Base-by-base conservation (phyloP, 1,284 basidiomycete genomes). In the Sparassis latifolia region DNA sequence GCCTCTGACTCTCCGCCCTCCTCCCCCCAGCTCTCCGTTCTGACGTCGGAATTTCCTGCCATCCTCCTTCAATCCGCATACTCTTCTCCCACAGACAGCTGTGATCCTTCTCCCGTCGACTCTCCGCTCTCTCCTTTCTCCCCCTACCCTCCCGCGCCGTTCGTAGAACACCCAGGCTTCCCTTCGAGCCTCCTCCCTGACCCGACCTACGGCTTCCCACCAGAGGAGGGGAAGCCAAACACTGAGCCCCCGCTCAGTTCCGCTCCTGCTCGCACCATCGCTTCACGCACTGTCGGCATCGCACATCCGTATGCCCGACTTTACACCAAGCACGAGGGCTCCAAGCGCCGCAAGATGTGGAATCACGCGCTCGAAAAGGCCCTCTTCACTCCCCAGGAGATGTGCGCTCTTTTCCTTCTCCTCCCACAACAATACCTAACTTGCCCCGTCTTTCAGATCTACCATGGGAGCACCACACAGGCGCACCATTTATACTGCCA, bases 361-460 rank as follows among this genome's bases (percentile, higher is more conserved):
- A 84, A 82, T 46, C 85, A 86, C 55, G 77, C 79, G 1, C 74
- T 86, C 51, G 86, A 89, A 65, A 86, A 86, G 60, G 71, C 71
- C 10, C 67, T 89, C 29, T 89, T 89, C 65, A 75, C 69, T 2
- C 75, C 82, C 0, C 75, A 79, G 47, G 85, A 88, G 63, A 63
- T 88, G 83, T 84, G 58, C 47, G 75, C 69, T 28, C 27, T 27
- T 37, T 42, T 20, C 37, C 9, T 7, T 12, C 30, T 20, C 41
- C 33, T 30, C 30, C 40, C 33, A 31, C 28, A 20, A 38, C 39
- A 41, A 49, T 39, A 44, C 41, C 10, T 42, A n/a, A 20, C n/a
- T 42, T 42, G 33, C 41, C 31, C 33, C 6, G 12, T 38, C 30
- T 49, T 44, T 1, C 53, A 85, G 83, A 47, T 81, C 82, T 5